Percentiles rank a stretch among this genome's conserved stretches.
phyloP scores from a whole-genome alignment of 1,139 yeast genomes.

The Saccharomyces hybrid region DNA sequence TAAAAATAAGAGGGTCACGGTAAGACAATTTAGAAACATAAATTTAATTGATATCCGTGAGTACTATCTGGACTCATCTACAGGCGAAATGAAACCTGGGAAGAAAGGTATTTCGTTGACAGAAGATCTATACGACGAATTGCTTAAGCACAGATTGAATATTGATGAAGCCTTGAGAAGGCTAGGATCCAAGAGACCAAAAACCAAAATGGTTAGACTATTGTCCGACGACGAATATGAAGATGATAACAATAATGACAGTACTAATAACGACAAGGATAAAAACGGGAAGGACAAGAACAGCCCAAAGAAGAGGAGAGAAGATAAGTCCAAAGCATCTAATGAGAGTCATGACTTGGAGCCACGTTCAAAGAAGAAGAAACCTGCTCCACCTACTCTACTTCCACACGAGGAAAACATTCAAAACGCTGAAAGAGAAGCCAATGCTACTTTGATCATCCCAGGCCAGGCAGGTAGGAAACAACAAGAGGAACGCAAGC shows the following conservation, averaged over 20 bases:
- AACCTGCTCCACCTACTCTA: conserved; percentile 28
- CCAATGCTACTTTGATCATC: conserved; percentile 25
- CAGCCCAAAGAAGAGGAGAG: conserved; percentile 8
- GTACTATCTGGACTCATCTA: conserved; percentile 55
- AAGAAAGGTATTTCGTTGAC: conserved; percentile 79
- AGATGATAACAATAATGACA: conserved; percentile 4
- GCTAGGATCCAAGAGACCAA: conserved; percentile 35
- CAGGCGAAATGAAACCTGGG: conserved; percentile 63
- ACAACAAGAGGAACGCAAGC: not conserved
- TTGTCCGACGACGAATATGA: conserved; percentile 24
- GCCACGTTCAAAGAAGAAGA: conserved; percentile 16
- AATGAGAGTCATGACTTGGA: conserved; percentile 12
- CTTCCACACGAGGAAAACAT: conserved; percentile 26
- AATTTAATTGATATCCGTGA: conserved; percentile 75
- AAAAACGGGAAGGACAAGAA: conserved; percentile 3
- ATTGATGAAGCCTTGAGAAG: conserved; percentile 53
- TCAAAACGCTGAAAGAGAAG: conserved; percentile 25
- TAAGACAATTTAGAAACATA: conserved; percentile 57
- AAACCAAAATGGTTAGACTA: conserved; percentile 24
- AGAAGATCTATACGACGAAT: conserved; percentile 55
- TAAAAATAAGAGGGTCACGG: conserved; percentile 61
- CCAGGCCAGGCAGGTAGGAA: conserved; percentile 10
- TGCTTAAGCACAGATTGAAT: conserved; percentile 45
- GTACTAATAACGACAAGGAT: not conserved
- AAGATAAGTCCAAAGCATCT: conserved; percentile 8